Conservation (phyloP, 2,329 filamentous ascomycete genomes). For the Lachnellula arida region DNA sequence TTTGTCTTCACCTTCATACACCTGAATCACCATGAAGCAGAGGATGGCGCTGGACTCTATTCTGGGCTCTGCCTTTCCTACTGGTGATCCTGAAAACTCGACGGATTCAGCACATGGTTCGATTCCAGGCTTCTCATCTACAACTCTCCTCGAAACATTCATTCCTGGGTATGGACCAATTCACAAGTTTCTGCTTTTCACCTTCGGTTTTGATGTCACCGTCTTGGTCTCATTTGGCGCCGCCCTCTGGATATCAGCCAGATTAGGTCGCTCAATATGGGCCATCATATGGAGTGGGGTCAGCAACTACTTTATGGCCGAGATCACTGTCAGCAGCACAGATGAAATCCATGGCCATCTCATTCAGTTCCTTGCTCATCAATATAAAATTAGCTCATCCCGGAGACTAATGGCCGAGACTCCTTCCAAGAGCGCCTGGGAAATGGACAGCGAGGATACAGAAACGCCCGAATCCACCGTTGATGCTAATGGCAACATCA, state of each 20-base stretch:
- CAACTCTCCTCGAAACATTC: slow-evolving; percentile 28
- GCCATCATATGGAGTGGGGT: slow-evolving; percentile 35
- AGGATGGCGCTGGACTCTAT: slow-evolving; percentile 15
- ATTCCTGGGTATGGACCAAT: slow-evolving; percentile 31
- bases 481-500: slow-evolving; percentile 34
- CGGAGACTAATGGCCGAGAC: slow-evolving; percentile 53
- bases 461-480: slow-evolving; percentile 41
- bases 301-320: slow-evolving; percentile 45
- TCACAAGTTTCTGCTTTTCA: slow-evolving; percentile 27
- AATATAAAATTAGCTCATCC: slow-evolving; percentile 47
- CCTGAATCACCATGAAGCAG: slow-evolving; percentile 11
- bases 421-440: slow-evolving; percentile 50
- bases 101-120: slow-evolving; percentile 7
- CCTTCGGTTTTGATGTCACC: slow-evolving; percentile 29
- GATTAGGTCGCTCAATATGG: slow-evolving; percentile 36
- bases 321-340: slow-evolving; percentile 48
- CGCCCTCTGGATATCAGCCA: slow-evolving; percentile 38
- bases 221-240: slow-evolving; percentile 26
- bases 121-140: slow-evolving; percentile 15
- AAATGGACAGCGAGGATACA: slow-evolving; percentile 39
- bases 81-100: slow-evolving; percentile 4
- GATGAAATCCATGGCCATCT: slow-evolving; percentile 56
- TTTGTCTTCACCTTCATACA: slow-evolving; percentile 1
- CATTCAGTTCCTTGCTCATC: slow-evolving; percentile 53
- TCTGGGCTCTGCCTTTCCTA: slow-evolving; percentile 16